Base-by-base conservation (phyloP, 345 rosid genomes). In the Citrus maxima region DNA sequence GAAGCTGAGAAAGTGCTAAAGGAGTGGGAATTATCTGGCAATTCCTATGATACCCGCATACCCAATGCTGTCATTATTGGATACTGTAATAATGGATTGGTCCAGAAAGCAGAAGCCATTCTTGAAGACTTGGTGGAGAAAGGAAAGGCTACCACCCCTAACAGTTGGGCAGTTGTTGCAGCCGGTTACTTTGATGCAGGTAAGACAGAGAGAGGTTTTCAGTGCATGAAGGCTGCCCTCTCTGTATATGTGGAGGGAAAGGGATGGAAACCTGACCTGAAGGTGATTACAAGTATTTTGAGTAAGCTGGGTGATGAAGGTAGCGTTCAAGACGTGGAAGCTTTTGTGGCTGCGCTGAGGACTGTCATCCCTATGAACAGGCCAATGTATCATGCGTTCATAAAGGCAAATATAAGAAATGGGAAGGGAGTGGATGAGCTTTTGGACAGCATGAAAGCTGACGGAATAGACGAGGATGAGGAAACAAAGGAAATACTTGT, bases 21-120 rank as follows among this genome's bases (percentile, higher is more conserved):
- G 56, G 90, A 90, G 12, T 95, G 99, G 99, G 89, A 84, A 81
- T 87, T 88, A 5, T 90, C 93, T 9, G 89, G 90, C 4, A 93
- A 92, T 80, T 83, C 79, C 67, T 84, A 87, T 4, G 98, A 92
- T 72, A 69, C 77, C 80, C 91, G 91, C 5, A 79, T 95, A 25
- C 99, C 93, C 0, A 83, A 84, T 10, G 63, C 56, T 5, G 80
- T 91, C 77, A 69, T 93, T 69, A 69, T 77, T 7, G 89, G 90
- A 24, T 95, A 84, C 56, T 63, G 24, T 42, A 79, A 78, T 46
- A 86, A 85, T 51, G 79, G 88, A 66, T 80, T 89, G 74, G 74
- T 60, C 32, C 91, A 84, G 80, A 88, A 89, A 71, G 97, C 95
- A 35, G 91, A 92, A 80, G 81, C 80, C 5, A 34, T 92, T 77